Evolutionary conservation across 2,329 filamentous ascomycete species (phyloP).

Genomic region (Arthrobotrys iridis): DNA sequence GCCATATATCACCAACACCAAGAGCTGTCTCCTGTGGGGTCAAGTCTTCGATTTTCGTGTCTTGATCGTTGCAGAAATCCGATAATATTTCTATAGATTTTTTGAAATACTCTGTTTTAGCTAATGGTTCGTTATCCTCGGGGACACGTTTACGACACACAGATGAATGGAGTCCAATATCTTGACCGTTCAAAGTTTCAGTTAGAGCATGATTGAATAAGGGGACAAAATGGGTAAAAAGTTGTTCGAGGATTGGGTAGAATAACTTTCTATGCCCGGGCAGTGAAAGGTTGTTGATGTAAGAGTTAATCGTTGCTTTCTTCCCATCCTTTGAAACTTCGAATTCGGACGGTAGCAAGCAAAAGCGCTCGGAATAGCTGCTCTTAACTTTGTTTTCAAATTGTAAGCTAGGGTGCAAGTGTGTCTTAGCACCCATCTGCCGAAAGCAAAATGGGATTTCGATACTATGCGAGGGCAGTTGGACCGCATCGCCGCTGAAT

Average conservation of each 20-base stretch:
- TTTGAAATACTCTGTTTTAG: not conserved
- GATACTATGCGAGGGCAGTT: not conserved
- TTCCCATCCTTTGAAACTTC: constrained; percentile 10
- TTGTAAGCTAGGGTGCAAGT: too few species aligned
- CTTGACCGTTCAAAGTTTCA: too few species aligned
- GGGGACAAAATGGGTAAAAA: constrained; percentile 40
- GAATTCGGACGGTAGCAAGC: constrained; percentile 48
- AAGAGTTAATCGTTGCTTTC: constrained; percentile 32
- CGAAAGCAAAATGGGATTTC: too few species aligned
- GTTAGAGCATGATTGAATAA: constrained; percentile 48
- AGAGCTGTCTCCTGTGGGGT: not conserved
- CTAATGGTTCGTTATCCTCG: too few species aligned
- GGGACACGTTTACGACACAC: too few species aligned
- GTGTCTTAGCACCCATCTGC: too few species aligned
- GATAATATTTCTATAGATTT: not conserved
- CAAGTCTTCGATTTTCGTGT: not conserved
- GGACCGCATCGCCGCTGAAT: not conserved
- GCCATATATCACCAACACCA: not conserved
- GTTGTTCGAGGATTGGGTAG: constrained; percentile 36
- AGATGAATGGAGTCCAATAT: too few species aligned
- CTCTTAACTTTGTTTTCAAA: not conserved
- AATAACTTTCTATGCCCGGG: constrained; percentile 30
- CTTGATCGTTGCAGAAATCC: constrained; percentile 5
- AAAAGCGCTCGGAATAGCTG: constrained; percentile 19
- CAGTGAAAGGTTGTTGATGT: constrained; percentile 39